phyloP scores from a whole-genome alignment of 768 basidiomycete genomes.

The Auricularia sp. region DNA sequence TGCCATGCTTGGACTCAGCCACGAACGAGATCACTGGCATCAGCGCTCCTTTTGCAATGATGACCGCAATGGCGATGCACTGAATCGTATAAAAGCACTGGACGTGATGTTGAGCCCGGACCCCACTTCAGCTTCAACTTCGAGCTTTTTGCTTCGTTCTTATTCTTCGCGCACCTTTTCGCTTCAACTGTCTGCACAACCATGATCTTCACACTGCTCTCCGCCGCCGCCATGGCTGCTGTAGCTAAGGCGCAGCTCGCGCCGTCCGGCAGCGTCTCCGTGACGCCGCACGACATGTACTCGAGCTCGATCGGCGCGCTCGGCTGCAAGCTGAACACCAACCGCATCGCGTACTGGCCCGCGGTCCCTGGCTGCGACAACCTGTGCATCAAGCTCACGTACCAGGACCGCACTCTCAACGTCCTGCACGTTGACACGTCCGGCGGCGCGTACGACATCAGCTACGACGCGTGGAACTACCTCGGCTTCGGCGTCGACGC shows the following conservation, averaged over 20 bases:
- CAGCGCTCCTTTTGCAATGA: background rate
- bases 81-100: background rate
- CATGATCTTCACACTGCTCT: background rate
- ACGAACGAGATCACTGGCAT: background rate
- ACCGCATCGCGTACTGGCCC: slow-evolving; percentile 1
- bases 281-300: slow-evolving; percentile 1
- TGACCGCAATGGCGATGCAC: background rate
- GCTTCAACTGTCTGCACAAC: background rate
- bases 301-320: slow-evolving; percentile 1
- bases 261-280: background rate
- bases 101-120: background rate
- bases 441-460: slow-evolving; percentile 2
- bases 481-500: background rate
- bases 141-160: background rate
- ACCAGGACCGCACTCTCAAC: background rate
- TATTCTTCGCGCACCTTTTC: background rate
- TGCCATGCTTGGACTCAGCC: background rate
- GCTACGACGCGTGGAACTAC: slow-evolving; percentile 1
- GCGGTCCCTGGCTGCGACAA: background rate
- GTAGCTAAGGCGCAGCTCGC: background rate
- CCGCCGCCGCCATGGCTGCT: background rate
- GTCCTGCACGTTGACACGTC: slow-evolving; percentile 1
- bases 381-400: background rate
- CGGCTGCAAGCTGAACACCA: slow-evolving; percentile 1
- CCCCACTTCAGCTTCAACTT: background rate